Percentiles rank a stretch among this genome's conserved stretches.
These are phyloP conservation scores for Bryoerythrophyllum caledonicum DNA, from an alignment of 225 moss, liverwort and hornwort species.

Conservation along the genomic window DNA sequence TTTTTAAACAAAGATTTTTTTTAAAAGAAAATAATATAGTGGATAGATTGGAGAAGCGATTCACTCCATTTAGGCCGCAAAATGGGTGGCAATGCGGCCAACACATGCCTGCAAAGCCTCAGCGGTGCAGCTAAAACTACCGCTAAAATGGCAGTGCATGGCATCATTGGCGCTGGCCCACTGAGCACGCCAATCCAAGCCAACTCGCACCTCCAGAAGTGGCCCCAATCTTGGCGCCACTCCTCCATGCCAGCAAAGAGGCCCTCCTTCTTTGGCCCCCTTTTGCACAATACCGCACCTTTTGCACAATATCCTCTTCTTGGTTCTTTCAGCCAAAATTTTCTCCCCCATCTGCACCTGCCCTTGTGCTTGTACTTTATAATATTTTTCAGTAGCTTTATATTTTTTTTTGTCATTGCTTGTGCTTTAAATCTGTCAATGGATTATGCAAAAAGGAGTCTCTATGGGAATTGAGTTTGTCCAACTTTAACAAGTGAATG, in stretches of 20 bases:
- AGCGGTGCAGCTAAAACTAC: not conserved
- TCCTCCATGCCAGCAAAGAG: not conserved
- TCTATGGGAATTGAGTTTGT: too few species aligned
- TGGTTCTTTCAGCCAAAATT: too few species aligned
- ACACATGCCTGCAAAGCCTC: not conserved
- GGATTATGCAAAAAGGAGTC: too few species aligned
- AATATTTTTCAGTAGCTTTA: too few species aligned
- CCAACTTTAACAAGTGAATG: too few species aligned
- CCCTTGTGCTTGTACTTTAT: too few species aligned
- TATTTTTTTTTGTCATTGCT: too few species aligned
- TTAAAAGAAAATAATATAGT: too few species aligned
- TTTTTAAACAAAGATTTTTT: too few species aligned
- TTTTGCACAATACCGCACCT: not conserved
- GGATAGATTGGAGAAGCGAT: not conserved
- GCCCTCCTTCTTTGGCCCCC: not conserved
- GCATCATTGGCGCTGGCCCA: conserved; percentile 5
- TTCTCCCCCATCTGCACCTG: too few species aligned
- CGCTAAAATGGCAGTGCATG: not conserved
- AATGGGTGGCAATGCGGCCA: not conserved
- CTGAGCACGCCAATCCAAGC: conserved; percentile 5
- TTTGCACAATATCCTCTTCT: not conserved
- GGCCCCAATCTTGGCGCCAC: conserved; percentile 18
- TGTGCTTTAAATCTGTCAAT: too few species aligned
- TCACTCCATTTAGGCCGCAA: not conserved
- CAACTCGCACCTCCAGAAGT: not conserved